phyloP scores from a whole-genome alignment of 805 yeast species.

The Groenewaldozyma tartarivorans region DNA sequence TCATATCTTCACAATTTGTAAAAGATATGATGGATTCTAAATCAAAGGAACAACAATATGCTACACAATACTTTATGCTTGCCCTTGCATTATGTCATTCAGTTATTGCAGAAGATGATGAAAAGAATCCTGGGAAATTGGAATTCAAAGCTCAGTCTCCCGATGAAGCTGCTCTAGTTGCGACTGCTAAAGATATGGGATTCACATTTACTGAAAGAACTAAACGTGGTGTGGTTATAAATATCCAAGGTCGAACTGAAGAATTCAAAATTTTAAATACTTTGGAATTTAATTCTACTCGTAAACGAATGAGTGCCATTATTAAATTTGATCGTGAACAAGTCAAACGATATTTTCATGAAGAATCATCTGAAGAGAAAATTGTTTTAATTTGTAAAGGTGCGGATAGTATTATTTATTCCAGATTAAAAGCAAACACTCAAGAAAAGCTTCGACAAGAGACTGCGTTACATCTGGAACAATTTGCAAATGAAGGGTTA shows the following conservation, averaged over 20 bases:
- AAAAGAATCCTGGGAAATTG: constrained; percentile 27
- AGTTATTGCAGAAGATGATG: constrained; percentile 53
- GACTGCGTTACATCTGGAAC: constrained; percentile 64
- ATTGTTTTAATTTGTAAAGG: constrained; percentile 57
- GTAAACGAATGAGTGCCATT: constrained; percentile 74
- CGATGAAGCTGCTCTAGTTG: constrained; percentile 74
- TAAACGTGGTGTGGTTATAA: constrained; percentile 39
- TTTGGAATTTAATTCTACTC: constrained; percentile 61
- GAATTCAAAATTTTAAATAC: constrained; percentile 48
- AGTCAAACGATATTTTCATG: constrained; percentile 4
- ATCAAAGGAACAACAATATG: constrained; percentile 36
- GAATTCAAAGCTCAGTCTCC: constrained; percentile 78
- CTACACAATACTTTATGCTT: constrained; percentile 54
- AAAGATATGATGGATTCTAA: constrained; percentile 38
- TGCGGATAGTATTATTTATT: constrained; percentile 70
- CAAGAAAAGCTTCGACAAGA: constrained; percentile 41
- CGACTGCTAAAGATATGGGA: constrained; percentile 71
- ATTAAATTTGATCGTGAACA: constrained; percentile 33
- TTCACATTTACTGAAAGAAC: constrained; percentile 51
- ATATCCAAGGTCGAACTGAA: constrained; percentile 37
- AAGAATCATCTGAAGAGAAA: constrained; percentile 21
- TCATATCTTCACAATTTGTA: constrained; percentile 55
- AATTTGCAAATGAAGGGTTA: constrained; percentile 70
- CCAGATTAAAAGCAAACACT: constrained; percentile 32
- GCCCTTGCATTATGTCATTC: constrained; percentile 72